Percentiles rank a stretch among this genome's conserved stretches.
phyloP scores from a whole-genome alignment of 2,329 filamentous ascomycete species.

The Fusarium camptoceras region DNA sequence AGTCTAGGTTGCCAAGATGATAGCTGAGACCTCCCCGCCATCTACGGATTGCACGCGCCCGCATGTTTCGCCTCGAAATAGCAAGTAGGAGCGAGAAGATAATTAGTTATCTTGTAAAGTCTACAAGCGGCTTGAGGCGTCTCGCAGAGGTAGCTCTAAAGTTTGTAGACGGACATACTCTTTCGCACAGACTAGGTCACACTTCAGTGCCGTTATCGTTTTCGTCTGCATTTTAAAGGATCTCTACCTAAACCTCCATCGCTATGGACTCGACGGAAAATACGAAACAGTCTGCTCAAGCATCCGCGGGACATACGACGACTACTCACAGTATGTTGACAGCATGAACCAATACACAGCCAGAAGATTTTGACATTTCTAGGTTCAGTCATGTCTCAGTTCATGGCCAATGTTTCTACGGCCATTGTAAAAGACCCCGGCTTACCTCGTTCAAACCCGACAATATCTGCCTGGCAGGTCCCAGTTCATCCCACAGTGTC shows the following conservation, averaged over 20 bases:
- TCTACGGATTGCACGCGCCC: background rate
- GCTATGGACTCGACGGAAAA: background rate
- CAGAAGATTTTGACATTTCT: background rate
- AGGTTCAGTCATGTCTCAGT: background rate
- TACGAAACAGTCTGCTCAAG: background rate
- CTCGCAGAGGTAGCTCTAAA: background rate
- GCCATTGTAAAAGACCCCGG: constrained; percentile 35
- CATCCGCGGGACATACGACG: fast-evolving
- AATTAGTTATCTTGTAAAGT: background rate
- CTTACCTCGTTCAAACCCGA: constrained; percentile 42
- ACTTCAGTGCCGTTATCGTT: background rate
- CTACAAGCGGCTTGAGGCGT: background rate
- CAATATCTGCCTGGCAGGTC: constrained; percentile 45
- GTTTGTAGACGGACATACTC: background rate
- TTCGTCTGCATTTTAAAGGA: background rate
- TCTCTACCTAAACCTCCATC: background rate
- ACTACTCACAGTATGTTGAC: no score
- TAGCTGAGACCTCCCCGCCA: background rate
- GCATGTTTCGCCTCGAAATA: background rate
- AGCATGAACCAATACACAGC: background rate
- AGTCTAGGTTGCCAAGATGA: background rate
- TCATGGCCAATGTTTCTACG: background rate
- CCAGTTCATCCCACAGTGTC: constrained; percentile 41
- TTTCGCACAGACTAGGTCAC: no score
- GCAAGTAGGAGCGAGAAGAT: background rate